These are phyloP conservation scores for Fragaria nilgerrensis DNA, from an alignment of 306 rosid species.

Conservation along the genomic window DNA sequence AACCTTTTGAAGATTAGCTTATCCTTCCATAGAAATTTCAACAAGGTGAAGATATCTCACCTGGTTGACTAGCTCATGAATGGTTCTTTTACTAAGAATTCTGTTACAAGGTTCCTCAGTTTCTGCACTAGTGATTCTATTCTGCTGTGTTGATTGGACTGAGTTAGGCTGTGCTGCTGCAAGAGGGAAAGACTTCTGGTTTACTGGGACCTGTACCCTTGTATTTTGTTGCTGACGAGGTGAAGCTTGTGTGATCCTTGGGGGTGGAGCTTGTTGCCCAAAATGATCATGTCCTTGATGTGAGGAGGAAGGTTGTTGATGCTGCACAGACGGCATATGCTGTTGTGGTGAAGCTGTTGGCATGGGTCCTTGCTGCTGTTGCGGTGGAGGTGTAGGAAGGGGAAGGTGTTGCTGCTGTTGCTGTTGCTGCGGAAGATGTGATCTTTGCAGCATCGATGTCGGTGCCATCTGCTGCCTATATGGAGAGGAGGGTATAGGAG, in stretches of 20 bases:
- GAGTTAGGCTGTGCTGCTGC: slow-evolving; percentile 49
- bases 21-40: neutral
- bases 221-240: slow-evolving; percentile 71
- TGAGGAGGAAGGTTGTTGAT: slow-evolving; percentile 50
- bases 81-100: slow-evolving; percentile 89
- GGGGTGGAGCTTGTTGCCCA: slow-evolving; percentile 54
- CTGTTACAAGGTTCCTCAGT: slow-evolving; percentile 66
- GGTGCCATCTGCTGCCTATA: slow-evolving; percentile 74
- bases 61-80: slow-evolving; percentile 83
- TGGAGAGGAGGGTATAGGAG: slow-evolving; percentile 76
- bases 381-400: slow-evolving; percentile 21
- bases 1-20: neutral
- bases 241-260: slow-evolving; percentile 56
- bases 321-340: slow-evolving; percentile 28
- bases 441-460: slow-evolving; percentile 64
- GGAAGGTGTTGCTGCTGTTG: slow-evolving; percentile 38
- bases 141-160: slow-evolving; percentile 47
- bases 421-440: slow-evolving; percentile 62
- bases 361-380: slow-evolving; percentile 32
- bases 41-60: slow-evolving; percentile 29
- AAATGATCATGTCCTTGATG: slow-evolving; percentile 64
- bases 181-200: slow-evolving; percentile 58
- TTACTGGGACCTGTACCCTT: slow-evolving; percentile 57
- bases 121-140: slow-evolving; percentile 46
- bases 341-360: slow-evolving; percentile 24